phyloP scores from a whole-genome alignment of 106 monocot genomes.

The Vanilla planifolia region DNA sequence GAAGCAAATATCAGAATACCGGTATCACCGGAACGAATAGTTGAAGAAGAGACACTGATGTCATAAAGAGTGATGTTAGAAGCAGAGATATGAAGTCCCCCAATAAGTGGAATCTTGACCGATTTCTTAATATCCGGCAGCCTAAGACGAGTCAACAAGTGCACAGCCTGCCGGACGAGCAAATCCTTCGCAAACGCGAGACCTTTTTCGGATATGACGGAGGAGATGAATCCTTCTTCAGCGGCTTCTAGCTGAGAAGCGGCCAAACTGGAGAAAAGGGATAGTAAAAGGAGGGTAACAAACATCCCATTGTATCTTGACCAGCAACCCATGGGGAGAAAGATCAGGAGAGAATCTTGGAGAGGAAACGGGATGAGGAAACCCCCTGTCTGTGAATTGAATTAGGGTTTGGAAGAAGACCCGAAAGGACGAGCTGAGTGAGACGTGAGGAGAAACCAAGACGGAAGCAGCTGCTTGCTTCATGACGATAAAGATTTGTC shows the following conservation, averaged over 20 bases:
- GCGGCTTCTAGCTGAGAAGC: slow-evolving; percentile 12
- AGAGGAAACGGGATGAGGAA: neutral
- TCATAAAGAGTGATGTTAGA: slow-evolving; percentile 47
- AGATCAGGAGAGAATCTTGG: neutral
- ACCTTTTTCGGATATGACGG: slow-evolving; percentile 57
- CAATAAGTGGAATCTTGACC: slow-evolving; percentile 53
- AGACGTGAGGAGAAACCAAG: neutral
- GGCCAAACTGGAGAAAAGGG: slow-evolving; percentile 12
- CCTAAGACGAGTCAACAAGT: slow-evolving; percentile 36
- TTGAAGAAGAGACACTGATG: slow-evolving; percentile 43
- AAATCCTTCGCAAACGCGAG: slow-evolving; percentile 67
- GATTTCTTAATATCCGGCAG: slow-evolving; percentile 60
- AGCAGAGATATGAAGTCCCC: slow-evolving; percentile 31
- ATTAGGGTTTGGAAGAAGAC: slow-evolving; percentile 3
- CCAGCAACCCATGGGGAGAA: slow-evolving; percentile 3
- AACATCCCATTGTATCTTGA: slow-evolving; percentile 2
- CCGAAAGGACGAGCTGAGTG: neutral
- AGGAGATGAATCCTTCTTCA: slow-evolving; percentile 37
- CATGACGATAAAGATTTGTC: too few relatives aligned
- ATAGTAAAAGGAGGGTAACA: slow-evolving; percentile 16
- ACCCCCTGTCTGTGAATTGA: neutral
- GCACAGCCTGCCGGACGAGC: slow-evolving; percentile 49
- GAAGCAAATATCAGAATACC: slow-evolving; percentile 56
- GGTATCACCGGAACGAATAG: slow-evolving; percentile 35
- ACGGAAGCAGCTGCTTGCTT: neutral